These are phyloP conservation scores for Schizopora paradoxa DNA, from an alignment of 1,284 basidiomycete genomes.

Conservation along the genomic window DNA sequence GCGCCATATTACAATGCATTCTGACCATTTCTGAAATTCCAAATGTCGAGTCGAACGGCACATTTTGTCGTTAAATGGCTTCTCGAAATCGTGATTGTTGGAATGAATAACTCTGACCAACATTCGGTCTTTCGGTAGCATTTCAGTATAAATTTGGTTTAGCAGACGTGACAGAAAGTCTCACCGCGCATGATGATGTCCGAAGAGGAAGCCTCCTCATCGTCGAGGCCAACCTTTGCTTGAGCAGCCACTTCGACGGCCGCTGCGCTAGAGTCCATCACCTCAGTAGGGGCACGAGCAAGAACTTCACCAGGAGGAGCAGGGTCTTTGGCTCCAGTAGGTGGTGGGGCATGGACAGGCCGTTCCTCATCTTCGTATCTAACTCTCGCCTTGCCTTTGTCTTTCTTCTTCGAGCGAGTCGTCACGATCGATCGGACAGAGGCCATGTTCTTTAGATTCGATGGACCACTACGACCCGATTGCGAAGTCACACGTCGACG, in stretches of 20 bases:
- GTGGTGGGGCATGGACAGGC: conserved; percentile 21
- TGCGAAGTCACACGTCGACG: too few species aligned
- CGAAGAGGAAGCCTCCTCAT: background rate
- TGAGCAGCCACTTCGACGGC: conserved; percentile 28
- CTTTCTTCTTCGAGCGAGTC: conserved; percentile 7
- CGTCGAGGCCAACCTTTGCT: background rate
- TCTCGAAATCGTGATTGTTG: conserved; percentile 43
- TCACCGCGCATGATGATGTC: conserved; percentile 60
- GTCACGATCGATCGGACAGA: conserved; percentile 13
- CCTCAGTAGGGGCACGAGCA: conserved; percentile 42
- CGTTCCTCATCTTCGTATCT: conserved; percentile 30
- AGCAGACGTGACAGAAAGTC: conserved; percentile 6
- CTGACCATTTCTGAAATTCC: conserved; percentile 64
- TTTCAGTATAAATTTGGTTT: background rate
- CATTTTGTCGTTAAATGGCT: conserved; percentile 61
- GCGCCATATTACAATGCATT: conserved; percentile 78
- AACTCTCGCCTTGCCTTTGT: conserved; percentile 31
- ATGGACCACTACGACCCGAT: too few species aligned
- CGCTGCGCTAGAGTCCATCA: conserved; percentile 58
- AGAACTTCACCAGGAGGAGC: conserved; percentile 56
- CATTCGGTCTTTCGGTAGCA: conserved; percentile 64
- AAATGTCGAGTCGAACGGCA: conserved; percentile 59
- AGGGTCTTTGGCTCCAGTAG: conserved; percentile 29
- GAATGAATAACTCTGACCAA: conserved; percentile 68
- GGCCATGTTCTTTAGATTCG: too few species aligned